Evolutionary conservation across 805 yeast genomes (phyloP).

Genomic region (Middelhovenomyces tepae): DNA sequence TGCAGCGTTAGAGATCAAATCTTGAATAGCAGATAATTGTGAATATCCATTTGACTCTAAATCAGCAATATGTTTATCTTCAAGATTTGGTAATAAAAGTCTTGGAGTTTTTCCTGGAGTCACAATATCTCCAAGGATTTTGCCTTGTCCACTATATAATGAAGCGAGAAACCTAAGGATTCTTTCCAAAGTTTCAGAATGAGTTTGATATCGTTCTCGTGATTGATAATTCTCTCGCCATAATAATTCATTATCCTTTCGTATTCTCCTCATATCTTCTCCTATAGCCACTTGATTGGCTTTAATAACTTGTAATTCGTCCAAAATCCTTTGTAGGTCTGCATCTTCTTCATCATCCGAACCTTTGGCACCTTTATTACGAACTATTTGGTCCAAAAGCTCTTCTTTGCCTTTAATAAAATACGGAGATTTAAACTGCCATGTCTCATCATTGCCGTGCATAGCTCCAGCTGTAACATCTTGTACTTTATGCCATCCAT

Average conservation of each 20-base stretch:
- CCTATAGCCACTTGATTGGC: slow-evolving; percentile 71
- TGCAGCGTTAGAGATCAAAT: slow-evolving; percentile 10
- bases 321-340: slow-evolving; percentile 42
- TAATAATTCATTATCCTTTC: slow-evolving; percentile 77
- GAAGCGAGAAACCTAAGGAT: slow-evolving; percentile 82
- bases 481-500: slow-evolving; percentile 98
- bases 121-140: slow-evolving; percentile 28
- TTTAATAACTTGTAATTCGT: slow-evolving; percentile 68
- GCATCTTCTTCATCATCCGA: slow-evolving; percentile 31
- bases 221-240: slow-evolving; percentile 86
- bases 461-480: slow-evolving; percentile 64
- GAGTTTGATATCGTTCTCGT: slow-evolving; percentile 77
- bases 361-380: slow-evolving; percentile 50
- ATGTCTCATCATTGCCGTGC: slow-evolving; percentile 58
- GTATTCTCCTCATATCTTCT: slow-evolving; percentile 74
- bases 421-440: slow-evolving; percentile 82
- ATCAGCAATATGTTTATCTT: slow-evolving; percentile 5
- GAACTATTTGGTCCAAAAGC: slow-evolving; percentile 70
- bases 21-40: slow-evolving; percentile 5
- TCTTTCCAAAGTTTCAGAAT: slow-evolving; percentile 79
- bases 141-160: slow-evolving; percentile 60
- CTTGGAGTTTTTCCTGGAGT: slow-evolving; percentile 14
- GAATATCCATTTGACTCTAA: not conserved
- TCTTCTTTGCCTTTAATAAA: slow-evolving; percentile 76
- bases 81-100: slow-evolving; percentile 19